Conservation (phyloP, 1,139 yeast genomes). For the Diutina sp. region DNA sequence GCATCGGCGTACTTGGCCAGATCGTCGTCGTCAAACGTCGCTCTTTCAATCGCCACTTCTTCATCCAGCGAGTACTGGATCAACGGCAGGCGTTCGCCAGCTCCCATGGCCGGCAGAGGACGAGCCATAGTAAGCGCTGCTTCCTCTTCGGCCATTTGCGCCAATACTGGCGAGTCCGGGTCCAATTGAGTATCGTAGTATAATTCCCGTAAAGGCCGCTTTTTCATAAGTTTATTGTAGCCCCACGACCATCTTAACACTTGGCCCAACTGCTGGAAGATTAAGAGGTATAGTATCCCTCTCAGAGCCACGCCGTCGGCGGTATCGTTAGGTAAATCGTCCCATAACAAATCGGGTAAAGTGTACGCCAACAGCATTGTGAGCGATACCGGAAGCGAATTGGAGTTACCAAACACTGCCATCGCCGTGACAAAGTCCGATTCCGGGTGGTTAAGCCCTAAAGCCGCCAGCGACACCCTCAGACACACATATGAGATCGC, state of each 20-base stretch:
- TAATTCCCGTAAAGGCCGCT: slow-evolving; percentile 30
- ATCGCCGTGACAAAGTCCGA: slow-evolving; percentile 75
- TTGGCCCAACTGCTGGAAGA: slow-evolving; percentile 80
- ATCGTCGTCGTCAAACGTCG: not conserved
- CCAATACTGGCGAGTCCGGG: not conserved
- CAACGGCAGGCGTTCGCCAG: not conserved
- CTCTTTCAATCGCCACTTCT: not conserved
- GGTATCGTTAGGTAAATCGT: slow-evolving; percentile 50
- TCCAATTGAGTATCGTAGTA: not conserved
- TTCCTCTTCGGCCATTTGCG: not conserved
- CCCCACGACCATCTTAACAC: slow-evolving; percentile 88
- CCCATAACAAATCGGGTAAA: slow-evolving; percentile 65
- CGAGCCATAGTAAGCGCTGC: not conserved
- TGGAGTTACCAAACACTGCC: slow-evolving; percentile 81
- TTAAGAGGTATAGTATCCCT: slow-evolving; percentile 63
- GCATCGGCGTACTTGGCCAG: not conserved
- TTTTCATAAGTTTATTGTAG: slow-evolving; percentile 57
- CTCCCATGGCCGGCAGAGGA: not conserved
- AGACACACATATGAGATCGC: slow-evolving; percentile 48
- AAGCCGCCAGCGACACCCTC: slow-evolving; percentile 18
- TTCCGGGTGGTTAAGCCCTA: slow-evolving; percentile 49
- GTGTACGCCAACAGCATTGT: slow-evolving; percentile 63
- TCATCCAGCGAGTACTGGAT: slow-evolving; percentile 1
- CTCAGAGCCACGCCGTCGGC: slow-evolving; percentile 67
- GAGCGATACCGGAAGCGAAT: slow-evolving; percentile 67